phyloP scores from a whole-genome alignment of 2,329 filamentous ascomycete species.

The Arthrobotrys pseudoclavata region DNA sequence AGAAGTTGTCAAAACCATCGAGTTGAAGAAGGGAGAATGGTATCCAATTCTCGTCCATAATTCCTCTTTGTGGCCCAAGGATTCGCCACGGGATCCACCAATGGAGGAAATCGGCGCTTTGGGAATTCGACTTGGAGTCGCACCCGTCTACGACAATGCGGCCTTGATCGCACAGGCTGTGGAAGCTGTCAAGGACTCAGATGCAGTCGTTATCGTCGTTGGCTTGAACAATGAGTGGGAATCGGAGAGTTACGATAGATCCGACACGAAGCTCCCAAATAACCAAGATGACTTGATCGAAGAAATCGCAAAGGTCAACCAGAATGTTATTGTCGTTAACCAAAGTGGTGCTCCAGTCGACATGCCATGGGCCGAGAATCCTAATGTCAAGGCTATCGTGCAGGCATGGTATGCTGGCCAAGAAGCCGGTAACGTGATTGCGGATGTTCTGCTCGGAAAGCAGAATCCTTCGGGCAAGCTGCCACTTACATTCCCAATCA shows the following conservation, averaged over 20 bases:
- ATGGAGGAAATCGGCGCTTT: slow-evolving; percentile 70
- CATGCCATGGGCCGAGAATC: slow-evolving; percentile 75
- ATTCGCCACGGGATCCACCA: slow-evolving; percentile 46
- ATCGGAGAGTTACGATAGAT: slow-evolving; percentile 78
- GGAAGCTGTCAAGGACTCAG: slow-evolving; percentile 73
- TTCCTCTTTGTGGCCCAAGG: slow-evolving; percentile 51
- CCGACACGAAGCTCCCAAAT: slow-evolving; percentile 73
- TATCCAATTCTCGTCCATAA: slow-evolving; percentile 44
- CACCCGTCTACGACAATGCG: slow-evolving; percentile 37
- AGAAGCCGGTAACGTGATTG: slow-evolving; percentile 77
- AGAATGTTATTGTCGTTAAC: slow-evolving; percentile 76
- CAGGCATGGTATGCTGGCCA: slow-evolving; percentile 79
- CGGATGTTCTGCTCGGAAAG: slow-evolving; percentile 76
- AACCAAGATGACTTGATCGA: slow-evolving; percentile 74
- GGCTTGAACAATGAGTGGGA: slow-evolving; percentile 82
- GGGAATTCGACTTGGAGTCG: slow-evolving; percentile 72
- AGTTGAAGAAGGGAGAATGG: slow-evolving; percentile 46
- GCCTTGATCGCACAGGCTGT: slow-evolving; percentile 68
- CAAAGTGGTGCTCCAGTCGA: slow-evolving; percentile 72
- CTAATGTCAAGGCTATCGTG: slow-evolving; percentile 74
- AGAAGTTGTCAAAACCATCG: slow-evolving; percentile 49
- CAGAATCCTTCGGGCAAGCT: slow-evolving; percentile 78
- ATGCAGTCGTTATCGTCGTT: slow-evolving; percentile 76
- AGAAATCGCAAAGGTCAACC: slow-evolving; percentile 74
- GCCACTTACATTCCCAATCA: slow-evolving; percentile 77